A percentile compares a stretch with the other conserved stretches of the same genome.
Conservation (phyloP, 2,329 filamentous ascomycete species). For the Colletotrichum incanum region DNA sequence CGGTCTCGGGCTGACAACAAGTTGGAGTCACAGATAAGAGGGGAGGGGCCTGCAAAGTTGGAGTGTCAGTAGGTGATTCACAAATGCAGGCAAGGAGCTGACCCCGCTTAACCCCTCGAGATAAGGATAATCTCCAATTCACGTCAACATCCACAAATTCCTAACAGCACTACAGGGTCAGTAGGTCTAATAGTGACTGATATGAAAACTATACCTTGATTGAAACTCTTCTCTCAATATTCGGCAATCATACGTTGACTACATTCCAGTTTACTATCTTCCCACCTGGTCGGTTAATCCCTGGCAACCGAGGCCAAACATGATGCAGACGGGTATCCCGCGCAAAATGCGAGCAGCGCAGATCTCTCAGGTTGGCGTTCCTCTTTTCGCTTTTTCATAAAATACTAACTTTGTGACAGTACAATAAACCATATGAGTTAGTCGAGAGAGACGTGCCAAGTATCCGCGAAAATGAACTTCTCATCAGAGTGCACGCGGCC, state of each 20-base stretch:
- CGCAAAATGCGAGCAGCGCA: conserved; percentile 45
- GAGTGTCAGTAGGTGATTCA: neutral
- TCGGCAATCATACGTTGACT: neutral
- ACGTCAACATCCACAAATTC: too few relatives aligned
- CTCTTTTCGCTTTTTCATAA: neutral
- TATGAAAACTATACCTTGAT: neutral
- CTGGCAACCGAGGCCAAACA: neutral
- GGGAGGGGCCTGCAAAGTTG: neutral
- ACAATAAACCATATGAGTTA: conserved; percentile 50
- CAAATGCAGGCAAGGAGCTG: neutral
- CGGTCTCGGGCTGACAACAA: neutral
- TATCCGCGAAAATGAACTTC: conserved; percentile 49
- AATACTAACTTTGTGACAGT: conserved; percentile 45
- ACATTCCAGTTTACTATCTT: neutral
- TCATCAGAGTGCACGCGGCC: conserved; percentile 53
- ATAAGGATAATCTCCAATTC: neutral
- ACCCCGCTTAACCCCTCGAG: too few relatives aligned
- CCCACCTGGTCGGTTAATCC: neutral
- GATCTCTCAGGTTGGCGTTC: conserved; percentile 38
- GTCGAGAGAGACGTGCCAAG: conserved; percentile 44
- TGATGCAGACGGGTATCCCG: conserved; percentile 8
- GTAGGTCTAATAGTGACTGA: neutral
- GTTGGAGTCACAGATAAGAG: neutral
- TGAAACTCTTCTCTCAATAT: neutral
- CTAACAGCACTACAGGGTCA: too few relatives aligned